phyloP scores from a whole-genome alignment of 306 rosid species.

The Lathyrus tuberosus region DNA sequence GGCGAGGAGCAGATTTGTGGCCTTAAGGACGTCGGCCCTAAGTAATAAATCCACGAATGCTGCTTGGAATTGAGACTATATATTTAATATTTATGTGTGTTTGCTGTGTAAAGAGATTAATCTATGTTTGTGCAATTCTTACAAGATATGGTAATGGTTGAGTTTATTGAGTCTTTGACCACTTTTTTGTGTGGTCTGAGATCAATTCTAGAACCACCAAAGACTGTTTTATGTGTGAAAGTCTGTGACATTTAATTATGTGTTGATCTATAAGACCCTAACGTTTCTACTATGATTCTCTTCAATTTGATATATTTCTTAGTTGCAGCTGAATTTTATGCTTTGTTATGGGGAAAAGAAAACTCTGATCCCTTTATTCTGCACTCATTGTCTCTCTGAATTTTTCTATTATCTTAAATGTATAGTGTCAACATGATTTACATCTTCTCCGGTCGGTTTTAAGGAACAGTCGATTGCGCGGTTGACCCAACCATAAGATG shows the following conservation, averaged over 20 bases:
- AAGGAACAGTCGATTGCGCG: neutral
- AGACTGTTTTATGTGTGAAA: constrained; percentile 33
- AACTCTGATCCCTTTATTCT: neutral
- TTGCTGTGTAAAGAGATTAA: constrained; percentile 41
- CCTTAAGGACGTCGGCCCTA: constrained; percentile 92
- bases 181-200: constrained; percentile 38
- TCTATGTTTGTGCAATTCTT: constrained; percentile 45
- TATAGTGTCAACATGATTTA: neutral
- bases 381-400: neutral
- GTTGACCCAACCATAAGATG: neutral
- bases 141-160: constrained; percentile 45
- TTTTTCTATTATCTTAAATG: neutral
- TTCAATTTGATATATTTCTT: neutral
- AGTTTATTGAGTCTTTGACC: constrained; percentile 41
- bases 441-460: neutral
- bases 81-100: constrained; percentile 34
- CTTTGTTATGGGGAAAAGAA: neutral
- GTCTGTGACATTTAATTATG: constrained; percentile 18
- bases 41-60: constrained; percentile 48
- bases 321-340: neutral
- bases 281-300: constrained; percentile 19
- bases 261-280: constrained; percentile 4
- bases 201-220: constrained; percentile 33
- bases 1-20: constrained; percentile 98
- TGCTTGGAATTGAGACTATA: constrained; percentile 34